phyloP scores from a whole-genome alignment of 1,284 basidiomycete genomes.

The Meripilus lineatus region DNA sequence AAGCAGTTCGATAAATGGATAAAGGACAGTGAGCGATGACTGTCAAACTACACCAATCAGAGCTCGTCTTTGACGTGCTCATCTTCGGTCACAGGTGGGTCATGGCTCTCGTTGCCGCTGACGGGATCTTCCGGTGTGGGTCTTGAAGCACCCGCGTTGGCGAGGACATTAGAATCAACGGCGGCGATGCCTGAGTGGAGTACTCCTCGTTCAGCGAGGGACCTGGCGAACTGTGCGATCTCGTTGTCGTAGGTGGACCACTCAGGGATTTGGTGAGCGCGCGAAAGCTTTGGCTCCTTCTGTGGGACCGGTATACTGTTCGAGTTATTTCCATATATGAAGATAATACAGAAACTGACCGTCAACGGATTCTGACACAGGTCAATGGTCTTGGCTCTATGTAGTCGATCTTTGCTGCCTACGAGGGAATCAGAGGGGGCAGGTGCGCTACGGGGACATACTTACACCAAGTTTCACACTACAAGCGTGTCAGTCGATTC shows the following conservation, averaged over 20 bases:
- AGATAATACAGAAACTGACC: conserved; percentile 40
- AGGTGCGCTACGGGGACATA: conserved; percentile 11
- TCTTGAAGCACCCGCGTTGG: conserved; percentile 34
- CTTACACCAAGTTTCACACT: conserved; percentile 89
- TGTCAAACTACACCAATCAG: too few relatives aligned
- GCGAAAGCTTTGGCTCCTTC: conserved; percentile 94
- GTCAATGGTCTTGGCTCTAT: conserved; percentile 86
- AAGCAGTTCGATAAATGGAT: too few relatives aligned
- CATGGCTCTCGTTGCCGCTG: too few relatives aligned
- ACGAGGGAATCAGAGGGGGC: too few relatives aligned
- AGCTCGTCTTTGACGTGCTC: conserved; percentile 6
- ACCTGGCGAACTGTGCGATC: conserved; percentile 68
- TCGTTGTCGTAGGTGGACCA: conserved; percentile 92
- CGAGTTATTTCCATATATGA: background rate
- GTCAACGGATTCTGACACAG: conserved; percentile 91
- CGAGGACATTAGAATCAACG: conserved; percentile 72
- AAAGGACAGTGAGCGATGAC: too few relatives aligned
- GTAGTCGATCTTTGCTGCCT: conserved; percentile 77
- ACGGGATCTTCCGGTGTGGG: background rate
- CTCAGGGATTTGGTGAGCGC: conserved; percentile 94
- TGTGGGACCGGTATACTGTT: conserved; percentile 28
- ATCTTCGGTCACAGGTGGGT: background rate
- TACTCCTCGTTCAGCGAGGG: conserved; percentile 60
- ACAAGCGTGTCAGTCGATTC: background rate
- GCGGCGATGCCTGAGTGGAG: conserved; percentile 62